Evolutionary conservation across 2,329 filamentous ascomycete genomes (phyloP), one percentile per base, ranked within the genome.

Genomic region (Apiospora kogelbergensis): DNA sequence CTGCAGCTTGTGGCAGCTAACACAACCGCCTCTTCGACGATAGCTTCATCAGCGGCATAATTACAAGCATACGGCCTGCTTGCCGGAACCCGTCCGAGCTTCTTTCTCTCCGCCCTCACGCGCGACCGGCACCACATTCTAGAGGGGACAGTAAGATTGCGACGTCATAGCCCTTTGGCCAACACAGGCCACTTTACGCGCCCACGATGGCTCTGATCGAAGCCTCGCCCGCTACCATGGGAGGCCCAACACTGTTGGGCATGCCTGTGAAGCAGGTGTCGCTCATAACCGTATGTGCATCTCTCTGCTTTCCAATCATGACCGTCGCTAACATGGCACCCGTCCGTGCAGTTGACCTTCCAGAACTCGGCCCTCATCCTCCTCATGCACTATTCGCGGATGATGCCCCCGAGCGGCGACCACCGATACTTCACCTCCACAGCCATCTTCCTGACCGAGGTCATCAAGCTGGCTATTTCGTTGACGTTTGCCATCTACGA

Each of bases 361-460:
- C 91, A 95, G 83, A 95, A 95, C 78, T 94, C 92, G 9, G 91
- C 90, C 33, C 84, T 95, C 70, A 94, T 94, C 70, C 83, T 95
- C 73, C 89, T 98, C 68, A 92, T 97, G 86, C 95, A 98, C 83
- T 97, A 98, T 81, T 97, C 95, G 40, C 90, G 95, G 73, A 90
- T 97, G 70, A 98, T 98, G 95, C 92, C 94, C n/a, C 86, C 90
- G 11, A 85, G 88, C 11, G 90, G 91, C 78, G 93, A 94, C 73
- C 93, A 95, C 77, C 91, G 95, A 78, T 98, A 98, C 81, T 93
- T 96, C 75, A 91, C 95, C 46, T 98, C 95, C 53, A 98, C 96
- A 11, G 95, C 95, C 57, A 93, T 99, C 68, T 93, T 98, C 78
- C 86, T 98, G 72, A 96, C 95, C 80, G 96, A 99, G 81, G 87